Percentiles rank a stretch among this genome's conserved stretches.
Evolutionary conservation across 2,329 filamentous ascomycete genomes (phyloP).

Genomic region (Mycosphaerella arachidis): DNA sequence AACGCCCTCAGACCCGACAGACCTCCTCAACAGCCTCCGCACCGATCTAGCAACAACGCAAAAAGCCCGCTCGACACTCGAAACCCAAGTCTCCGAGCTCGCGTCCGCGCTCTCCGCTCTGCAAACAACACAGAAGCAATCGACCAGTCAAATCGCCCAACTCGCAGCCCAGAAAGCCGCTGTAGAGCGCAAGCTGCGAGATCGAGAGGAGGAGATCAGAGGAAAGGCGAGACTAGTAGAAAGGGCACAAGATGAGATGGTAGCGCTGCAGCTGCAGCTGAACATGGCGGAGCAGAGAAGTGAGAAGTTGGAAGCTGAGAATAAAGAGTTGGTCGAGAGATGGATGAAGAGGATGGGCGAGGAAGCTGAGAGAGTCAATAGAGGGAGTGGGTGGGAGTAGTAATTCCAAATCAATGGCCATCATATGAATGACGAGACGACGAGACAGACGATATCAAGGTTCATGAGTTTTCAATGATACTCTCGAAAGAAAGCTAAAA

Average conservation of each 20-base stretch:
- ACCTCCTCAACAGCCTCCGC: constrained; percentile 50
- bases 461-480: background rate
- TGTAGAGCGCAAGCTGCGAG: constrained; percentile 64
- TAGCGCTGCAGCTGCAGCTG: constrained; percentile 79
- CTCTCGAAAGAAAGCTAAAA: background rate
- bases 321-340: constrained; percentile 79
- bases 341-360: constrained; percentile 86
- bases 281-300: constrained; percentile 76
- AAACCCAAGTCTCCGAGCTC: constrained; percentile 58
- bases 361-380: constrained; percentile 85
- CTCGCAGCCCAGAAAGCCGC: constrained; percentile 60
- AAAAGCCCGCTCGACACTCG: constrained; percentile 65
- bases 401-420: background rate
- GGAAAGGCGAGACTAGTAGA: constrained; percentile 80
- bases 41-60: constrained; percentile 73
- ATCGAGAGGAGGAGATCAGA: constrained; percentile 78
- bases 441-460: background rate
- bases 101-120: constrained; percentile 62
- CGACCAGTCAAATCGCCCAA: constrained; percentile 57
- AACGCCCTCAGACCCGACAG: constrained; percentile 45
- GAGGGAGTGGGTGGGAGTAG: constrained; percentile 32
- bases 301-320: constrained; percentile 71
- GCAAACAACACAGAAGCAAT: constrained; percentile 56
- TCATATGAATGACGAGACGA: background rate
- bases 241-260: constrained; percentile 88